Conservation (phyloP, 805 yeast species). For the Candida pseudofarinosa region DNA sequence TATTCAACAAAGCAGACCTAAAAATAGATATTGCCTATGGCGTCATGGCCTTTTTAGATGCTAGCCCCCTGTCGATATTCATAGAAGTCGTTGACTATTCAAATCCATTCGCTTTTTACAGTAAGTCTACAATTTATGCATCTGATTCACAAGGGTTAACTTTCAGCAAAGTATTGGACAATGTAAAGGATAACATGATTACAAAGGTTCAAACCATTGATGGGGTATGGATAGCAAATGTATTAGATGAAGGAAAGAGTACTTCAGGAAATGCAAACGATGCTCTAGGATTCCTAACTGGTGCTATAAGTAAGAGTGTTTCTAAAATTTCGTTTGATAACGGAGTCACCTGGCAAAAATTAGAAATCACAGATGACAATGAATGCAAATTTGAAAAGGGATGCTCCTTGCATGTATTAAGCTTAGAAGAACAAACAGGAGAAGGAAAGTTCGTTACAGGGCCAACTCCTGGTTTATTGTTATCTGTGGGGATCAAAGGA, state of each 20-base stretch:
- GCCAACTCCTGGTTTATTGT: constrained; percentile 50
- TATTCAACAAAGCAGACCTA: constrained; percentile 38
- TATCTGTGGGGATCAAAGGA: constrained; percentile 33
- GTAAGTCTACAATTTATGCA: constrained; percentile 37
- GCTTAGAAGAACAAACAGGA: constrained; percentile 33
- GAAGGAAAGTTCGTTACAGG: constrained; percentile 42
- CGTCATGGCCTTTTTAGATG: constrained; percentile 33
- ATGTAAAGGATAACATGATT: constrained; percentile 39
- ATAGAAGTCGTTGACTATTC: constrained; percentile 22
- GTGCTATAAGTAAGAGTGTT: constrained; percentile 12
- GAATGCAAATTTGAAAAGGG: constrained; percentile 39
- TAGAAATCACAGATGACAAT: constrained; percentile 42
- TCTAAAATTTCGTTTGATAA: constrained; percentile 47
- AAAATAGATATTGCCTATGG: constrained; percentile 35
- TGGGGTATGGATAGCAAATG: constrained; percentile 58
- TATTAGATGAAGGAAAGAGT: constrained; percentile 12
- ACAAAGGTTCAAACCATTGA: constrained; percentile 50
- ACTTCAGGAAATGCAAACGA: constrained; percentile 17
- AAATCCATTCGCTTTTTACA: constrained; percentile 6
- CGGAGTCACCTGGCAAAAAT: constrained; percentile 50
- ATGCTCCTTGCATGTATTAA: constrained; percentile 45
- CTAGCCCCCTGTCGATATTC: constrained; percentile 33
- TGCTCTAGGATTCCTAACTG: constrained; percentile 21
- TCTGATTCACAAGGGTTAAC: constrained; percentile 58
- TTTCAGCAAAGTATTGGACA: constrained; percentile 42